These are phyloP conservation scores for Pseudocercospora fuligena DNA, from an alignment of 2,329 filamentous ascomycete genomes.

Conservation along the genomic window DNA sequence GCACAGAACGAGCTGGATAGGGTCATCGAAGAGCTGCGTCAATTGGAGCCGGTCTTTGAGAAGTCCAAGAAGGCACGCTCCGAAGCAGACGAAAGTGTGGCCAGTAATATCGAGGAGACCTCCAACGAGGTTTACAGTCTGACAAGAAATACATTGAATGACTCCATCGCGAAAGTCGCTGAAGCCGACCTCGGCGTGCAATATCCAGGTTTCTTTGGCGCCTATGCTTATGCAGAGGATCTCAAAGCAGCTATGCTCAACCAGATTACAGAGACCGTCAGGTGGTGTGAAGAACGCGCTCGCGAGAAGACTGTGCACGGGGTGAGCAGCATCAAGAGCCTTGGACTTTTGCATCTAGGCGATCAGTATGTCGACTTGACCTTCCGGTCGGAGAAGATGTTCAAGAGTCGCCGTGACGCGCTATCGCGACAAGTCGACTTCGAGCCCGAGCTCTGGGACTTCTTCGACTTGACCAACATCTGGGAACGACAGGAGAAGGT, in stretches of 20 bases:
- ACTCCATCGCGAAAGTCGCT: conserved; percentile 77
- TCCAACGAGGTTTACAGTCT: conserved; percentile 85
- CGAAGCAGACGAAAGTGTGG: conserved; percentile 80
- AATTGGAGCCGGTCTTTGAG: conserved; percentile 84
- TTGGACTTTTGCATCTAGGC: conserved; percentile 86
- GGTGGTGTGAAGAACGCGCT: conserved; percentile 83
- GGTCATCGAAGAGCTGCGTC: conserved; percentile 76
- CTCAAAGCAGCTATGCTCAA: conserved; percentile 90
- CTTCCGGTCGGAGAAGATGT: conserved; percentile 94
- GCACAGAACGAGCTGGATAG: conserved; percentile 83
- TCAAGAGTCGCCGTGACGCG: conserved; percentile 78
- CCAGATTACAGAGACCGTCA: conserved; percentile 79
- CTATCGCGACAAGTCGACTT: conserved; percentile 85
- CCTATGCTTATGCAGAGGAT: conserved; percentile 91
- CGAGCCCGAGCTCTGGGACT: conserved; percentile 87
- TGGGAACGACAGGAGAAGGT: conserved; percentile 93
- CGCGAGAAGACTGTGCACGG: conserved; percentile 75
- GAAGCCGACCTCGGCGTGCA: conserved; percentile 78
- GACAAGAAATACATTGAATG: conserved; percentile 74
- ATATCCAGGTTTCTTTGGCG: conserved; percentile 83
- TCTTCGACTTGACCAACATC: conserved; percentile 83
- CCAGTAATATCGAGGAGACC: conserved; percentile 80
- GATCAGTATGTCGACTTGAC: conserved; percentile 83
- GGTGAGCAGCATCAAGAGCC: conserved; percentile 84
- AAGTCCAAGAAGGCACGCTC: conserved; percentile 78